Evolutionary conservation across 2,329 filamentous ascomycete genomes (phyloP), one percentile per base, ranked within the genome.

Genomic region (Dactylellina parvicollis): DNA sequence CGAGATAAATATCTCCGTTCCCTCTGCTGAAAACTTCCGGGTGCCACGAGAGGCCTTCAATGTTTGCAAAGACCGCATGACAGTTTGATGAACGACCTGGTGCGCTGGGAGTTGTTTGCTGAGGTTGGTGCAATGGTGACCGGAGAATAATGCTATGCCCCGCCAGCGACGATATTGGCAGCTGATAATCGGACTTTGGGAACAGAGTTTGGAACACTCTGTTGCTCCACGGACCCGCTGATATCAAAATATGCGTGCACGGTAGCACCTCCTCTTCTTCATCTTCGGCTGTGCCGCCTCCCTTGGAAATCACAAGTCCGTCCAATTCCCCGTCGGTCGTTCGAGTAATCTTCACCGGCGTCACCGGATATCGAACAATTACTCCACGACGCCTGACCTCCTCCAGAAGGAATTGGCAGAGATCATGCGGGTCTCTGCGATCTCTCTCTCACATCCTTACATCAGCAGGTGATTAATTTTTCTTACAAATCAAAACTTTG

Each of bases 81-180:
- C 56, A 65, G 22, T 30, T 38, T 18, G 16, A 9, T n/a, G n/a
- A 22, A 24, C 5, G 9, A 3, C 14, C 22, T 14, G 2, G 3
- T 3, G 34, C 38, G 36, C 18, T 5, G 20, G 7, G 8, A n/a
- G 5, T 30, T 1, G 2, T 24, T 18, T 49, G 44, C 5, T 49
- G 56, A 14, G 65, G 20, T 14, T 24, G 50, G 22, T 56, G 18
- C 1, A 24, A 82, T 0, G 88, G 86, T 4, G 86, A 87, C 66
- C 82, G 85, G 3, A 93, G 80, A 1, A 92, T 85, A 7, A 94
- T 80, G 16, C 89, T 92, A 80, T 93, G 88, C 0, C 91, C 91
- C 0, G 89, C 89, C 3, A 92, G 81, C 16, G 86, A 84, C 2
- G 82, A 81, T 42, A 92, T 82, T 0, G 87, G 86, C 20, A 92